A percentile compares a stretch with the other conserved stretches of the same genome.
Evolutionary conservation across 805 yeast species (phyloP).

Genomic region (Teunomyces stri): DNA sequence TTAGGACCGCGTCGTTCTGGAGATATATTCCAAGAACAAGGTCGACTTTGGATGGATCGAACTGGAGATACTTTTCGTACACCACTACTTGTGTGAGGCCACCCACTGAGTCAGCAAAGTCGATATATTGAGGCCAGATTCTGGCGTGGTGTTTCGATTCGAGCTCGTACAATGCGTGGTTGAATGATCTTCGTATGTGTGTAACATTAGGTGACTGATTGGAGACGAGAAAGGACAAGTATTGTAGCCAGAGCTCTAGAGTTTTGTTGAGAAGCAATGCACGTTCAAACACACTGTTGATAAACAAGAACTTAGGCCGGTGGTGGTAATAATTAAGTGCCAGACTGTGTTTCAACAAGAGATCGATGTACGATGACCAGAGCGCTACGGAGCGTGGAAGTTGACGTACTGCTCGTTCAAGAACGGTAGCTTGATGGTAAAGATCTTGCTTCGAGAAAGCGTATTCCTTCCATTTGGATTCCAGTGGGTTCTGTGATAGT

Average conservation of each 20-base stretch:
- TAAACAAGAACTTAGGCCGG: conserved; percentile 27
- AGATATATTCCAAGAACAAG: conserved; percentile 29
- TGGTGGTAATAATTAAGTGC: conserved; percentile 25
- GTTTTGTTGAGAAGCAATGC: conserved; percentile 45
- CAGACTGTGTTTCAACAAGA: conserved; percentile 31
- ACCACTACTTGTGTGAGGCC: conserved; percentile 37
- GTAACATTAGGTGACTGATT: conserved; percentile 32
- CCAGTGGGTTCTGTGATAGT: conserved; percentile 30
- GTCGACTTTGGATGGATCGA: conserved; percentile 26
- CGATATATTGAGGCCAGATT: conserved; percentile 52
- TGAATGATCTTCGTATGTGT: conserved; percentile 43
- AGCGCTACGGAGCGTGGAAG: conserved; percentile 49
- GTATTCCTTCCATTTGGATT: conserved; percentile 47
- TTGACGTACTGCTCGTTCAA: conserved; percentile 49
- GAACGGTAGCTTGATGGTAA: conserved; percentile 43
- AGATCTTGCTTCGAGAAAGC: conserved; percentile 18
- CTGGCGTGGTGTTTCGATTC: conserved; percentile 49
- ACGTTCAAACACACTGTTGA: conserved; percentile 46
- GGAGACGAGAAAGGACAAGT: conserved; percentile 40
- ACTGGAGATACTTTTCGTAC: conserved; percentile 30
- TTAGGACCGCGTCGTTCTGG: conserved; percentile 24
- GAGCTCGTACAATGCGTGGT: conserved; percentile 46
- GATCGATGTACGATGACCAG: conserved; percentile 51
- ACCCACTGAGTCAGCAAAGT: conserved; percentile 45
- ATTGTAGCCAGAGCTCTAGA: conserved; percentile 53